phyloP scores from a whole-genome alignment of 768 basidiomycete genomes.

The Hysterangium stoloniferum region DNA sequence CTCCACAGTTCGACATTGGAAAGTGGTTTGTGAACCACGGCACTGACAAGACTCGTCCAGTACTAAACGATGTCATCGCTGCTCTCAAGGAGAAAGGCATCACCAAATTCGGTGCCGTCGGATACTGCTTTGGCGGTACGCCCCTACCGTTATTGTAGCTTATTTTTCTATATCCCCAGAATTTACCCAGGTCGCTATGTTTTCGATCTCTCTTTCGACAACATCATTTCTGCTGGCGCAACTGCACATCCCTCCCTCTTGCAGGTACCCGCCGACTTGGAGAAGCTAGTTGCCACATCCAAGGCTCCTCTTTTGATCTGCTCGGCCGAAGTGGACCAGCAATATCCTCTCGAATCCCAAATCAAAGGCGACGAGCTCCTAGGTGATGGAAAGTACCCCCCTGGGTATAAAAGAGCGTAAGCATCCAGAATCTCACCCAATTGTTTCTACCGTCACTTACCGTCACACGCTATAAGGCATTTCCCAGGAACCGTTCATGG shows the following conservation, averaged over 20 bases:
- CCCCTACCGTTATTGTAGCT: too few species aligned
- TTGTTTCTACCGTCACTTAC: too few species aligned
- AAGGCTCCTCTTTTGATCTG: neutral
- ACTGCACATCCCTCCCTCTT: conserved; percentile 60
- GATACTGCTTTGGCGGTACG: conserved; percentile 65
- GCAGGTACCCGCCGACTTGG: conserved; percentile 49
- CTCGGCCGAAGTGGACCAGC: conserved; percentile 31
- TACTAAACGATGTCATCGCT: conserved; percentile 47
- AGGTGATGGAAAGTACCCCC: conserved; percentile 36
- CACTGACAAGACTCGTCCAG: conserved; percentile 34
- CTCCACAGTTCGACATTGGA: conserved; percentile 31
- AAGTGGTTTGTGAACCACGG: conserved; percentile 41
- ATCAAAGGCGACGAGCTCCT: conserved; percentile 42
- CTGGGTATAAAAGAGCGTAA: conserved; percentile 39
- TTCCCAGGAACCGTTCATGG: conserved; percentile 45
- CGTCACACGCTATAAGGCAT: conserved; percentile 17
- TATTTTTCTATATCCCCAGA: neutral
- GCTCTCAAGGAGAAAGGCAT: conserved; percentile 55
- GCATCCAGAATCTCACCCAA: neutral
- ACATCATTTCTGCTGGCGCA: conserved; percentile 39
- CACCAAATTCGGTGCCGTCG: conserved; percentile 48
- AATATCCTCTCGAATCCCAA: conserved; percentile 42
- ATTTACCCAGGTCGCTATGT: conserved; percentile 38
- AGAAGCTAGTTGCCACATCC: conserved; percentile 22
- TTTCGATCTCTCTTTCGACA: conserved; percentile 56